phyloP scores from a whole-genome alignment of 192 early-diverging fungal genomes.

The Pilaira anomala region DNA sequence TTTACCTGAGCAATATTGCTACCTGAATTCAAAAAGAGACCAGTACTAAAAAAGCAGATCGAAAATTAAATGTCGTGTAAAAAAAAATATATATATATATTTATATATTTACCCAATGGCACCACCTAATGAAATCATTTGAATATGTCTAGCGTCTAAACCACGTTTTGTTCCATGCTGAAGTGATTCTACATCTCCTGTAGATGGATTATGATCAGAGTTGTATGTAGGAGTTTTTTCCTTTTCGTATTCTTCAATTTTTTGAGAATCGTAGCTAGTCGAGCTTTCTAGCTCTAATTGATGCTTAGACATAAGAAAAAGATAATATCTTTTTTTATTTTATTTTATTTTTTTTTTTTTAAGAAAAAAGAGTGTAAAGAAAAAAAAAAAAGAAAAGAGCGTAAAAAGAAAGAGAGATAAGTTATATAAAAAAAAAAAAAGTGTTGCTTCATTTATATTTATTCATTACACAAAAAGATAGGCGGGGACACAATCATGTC shows the following conservation, averaged over 20 bases:
- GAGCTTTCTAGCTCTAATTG: conserved; percentile 11
- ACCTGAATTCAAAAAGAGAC: conserved; percentile 73
- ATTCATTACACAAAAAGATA: neutral
- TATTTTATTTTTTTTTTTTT: neutral
- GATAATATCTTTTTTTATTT: neutral
- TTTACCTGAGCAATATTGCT: conserved; percentile 51
- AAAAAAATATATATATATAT: neutral
- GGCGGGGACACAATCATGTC: neutral
- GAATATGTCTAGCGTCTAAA: conserved; percentile 32
- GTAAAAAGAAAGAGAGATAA: neutral
- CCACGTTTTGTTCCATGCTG: conserved; percentile 20
- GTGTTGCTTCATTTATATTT: neutral
- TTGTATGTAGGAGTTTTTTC: neutral
- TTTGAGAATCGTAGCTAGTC: neutral
- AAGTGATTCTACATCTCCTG: neutral
- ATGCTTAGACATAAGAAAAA: neutral
- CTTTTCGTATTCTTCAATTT: conserved; percentile 3
- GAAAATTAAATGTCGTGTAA: neutral
- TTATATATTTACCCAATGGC: conserved; percentile 27
- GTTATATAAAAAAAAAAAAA: neutral
- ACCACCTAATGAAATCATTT: conserved; percentile 35
- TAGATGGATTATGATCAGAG: neutral
- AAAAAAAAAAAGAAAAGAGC: neutral
- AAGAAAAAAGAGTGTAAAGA: neutral
- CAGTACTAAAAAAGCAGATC: conserved; percentile 46